Conservation (phyloP, 2,329 filamentous ascomycete species). For the Hirsutella rhossiliensis region DNA sequence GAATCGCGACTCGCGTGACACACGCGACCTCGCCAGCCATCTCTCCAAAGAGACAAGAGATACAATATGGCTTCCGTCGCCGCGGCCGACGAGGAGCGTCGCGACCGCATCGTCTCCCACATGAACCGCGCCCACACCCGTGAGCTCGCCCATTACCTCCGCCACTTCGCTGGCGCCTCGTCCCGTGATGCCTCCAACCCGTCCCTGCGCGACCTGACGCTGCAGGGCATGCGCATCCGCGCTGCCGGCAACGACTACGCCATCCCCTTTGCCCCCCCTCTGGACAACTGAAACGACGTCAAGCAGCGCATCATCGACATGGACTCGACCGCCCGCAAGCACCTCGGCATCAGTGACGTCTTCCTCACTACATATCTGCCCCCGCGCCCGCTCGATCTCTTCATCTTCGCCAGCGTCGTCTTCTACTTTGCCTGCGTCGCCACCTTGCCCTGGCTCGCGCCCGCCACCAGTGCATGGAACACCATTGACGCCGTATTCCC, state of each 20-base stretch:
- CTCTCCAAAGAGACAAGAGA: neutral
- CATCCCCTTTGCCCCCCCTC: slow-evolving; percentile 57
- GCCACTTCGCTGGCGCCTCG: slow-evolving; percentile 52
- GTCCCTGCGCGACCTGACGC: slow-evolving; percentile 51
- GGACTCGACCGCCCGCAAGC: slow-evolving; percentile 41
- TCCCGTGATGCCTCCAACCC: slow-evolving; percentile 32
- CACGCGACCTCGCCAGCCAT: neutral
- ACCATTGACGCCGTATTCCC: slow-evolving; percentile 40
- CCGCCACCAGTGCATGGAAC: slow-evolving; percentile 36
- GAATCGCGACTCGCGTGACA: neutral
- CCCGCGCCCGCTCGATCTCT: slow-evolving; percentile 31
- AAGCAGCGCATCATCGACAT: slow-evolving; percentile 63
- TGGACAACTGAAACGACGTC: slow-evolving; percentile 55
- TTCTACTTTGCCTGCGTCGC: slow-evolving; percentile 43
- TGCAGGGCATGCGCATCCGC: slow-evolving; percentile 50
- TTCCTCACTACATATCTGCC: slow-evolving; percentile 26
- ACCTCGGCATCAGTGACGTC: slow-evolving; percentile 44
- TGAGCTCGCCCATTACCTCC: slow-evolving; percentile 68
- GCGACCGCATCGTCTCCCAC: slow-evolving; percentile 48
- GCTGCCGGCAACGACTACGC: slow-evolving; percentile 31
- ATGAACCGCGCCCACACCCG: slow-evolving; percentile 77
- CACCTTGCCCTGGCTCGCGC: slow-evolving; percentile 34
- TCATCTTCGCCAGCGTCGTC: slow-evolving; percentile 41
- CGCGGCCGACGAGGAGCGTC: slow-evolving; percentile 16
- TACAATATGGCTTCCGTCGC: slow-evolving; percentile 8